Conservation (phyloP, 163 green algal genomes). For the Chlorella variabilis region DNA sequence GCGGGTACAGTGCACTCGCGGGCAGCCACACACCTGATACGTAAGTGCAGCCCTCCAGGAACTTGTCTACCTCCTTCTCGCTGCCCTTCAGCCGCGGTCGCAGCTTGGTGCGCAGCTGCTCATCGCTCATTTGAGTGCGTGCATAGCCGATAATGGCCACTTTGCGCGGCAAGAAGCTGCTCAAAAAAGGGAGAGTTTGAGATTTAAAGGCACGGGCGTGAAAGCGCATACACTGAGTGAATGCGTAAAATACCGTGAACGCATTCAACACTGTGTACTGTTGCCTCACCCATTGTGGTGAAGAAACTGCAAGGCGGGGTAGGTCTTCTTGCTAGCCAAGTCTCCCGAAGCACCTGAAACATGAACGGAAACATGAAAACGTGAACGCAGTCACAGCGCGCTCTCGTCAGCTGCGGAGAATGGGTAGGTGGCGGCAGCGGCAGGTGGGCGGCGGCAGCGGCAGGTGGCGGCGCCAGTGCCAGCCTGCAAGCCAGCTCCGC, state of each 20-base stretch:
- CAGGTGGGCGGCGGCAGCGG: neutral
- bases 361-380: neutral
- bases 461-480: no score
- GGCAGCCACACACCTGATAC: constrained; percentile 21
- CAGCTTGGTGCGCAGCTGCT: constrained; percentile 73
- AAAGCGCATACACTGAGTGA: no score
- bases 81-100: constrained; percentile 58
- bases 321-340: constrained; percentile 97
- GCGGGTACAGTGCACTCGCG: no score
- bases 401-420: no score
- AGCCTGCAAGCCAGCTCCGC: no score
- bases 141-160: constrained; percentile 74
- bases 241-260: no score
- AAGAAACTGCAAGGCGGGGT: constrained; percentile 92
- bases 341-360: constrained; percentile 80
- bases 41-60: constrained; percentile 63
- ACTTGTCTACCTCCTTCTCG: constrained; percentile 54
- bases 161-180: constrained; percentile 27
- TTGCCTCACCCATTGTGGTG: constrained; percentile 68
- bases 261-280: no score
- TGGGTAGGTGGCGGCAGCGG: no score
- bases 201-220: no score
- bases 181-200: neutral
- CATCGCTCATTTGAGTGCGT: constrained; percentile 71
- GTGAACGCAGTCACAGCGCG: no score